Evolutionary conservation across 805 yeast genomes (phyloP).

Genomic region (Komagataella phaffii): DNA sequence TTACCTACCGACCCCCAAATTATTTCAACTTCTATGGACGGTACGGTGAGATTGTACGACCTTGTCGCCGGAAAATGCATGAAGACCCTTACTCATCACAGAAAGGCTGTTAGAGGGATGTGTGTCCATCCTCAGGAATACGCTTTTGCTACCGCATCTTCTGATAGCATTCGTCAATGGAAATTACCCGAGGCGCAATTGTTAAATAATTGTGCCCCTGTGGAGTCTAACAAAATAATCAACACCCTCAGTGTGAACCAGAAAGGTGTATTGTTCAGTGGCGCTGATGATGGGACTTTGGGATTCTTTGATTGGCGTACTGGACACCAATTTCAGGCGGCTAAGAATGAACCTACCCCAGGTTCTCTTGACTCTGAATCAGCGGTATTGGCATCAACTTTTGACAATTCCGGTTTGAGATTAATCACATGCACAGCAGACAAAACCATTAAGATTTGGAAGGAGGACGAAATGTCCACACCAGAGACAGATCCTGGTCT

Average conservation of each 20-base stretch:
- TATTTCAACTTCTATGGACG: slow-evolving; percentile 71
- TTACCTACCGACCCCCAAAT: slow-evolving; percentile 77
- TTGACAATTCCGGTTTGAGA: slow-evolving; percentile 71
- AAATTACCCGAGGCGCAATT: slow-evolving; percentile 64
- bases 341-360: slow-evolving; percentile 41
- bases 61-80: slow-evolving; percentile 62
- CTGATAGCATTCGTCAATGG: slow-evolving; percentile 80
- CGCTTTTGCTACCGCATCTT: slow-evolving; percentile 70
- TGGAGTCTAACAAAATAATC: slow-evolving; percentile 26
- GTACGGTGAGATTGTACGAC: slow-evolving; percentile 86
- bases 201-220: slow-evolving; percentile 38
- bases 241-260: slow-evolving; percentile 55
- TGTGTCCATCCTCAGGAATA: slow-evolving; percentile 53
- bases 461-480: slow-evolving; percentile 25
- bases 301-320: slow-evolving; percentile 66
- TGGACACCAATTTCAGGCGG: slow-evolving; percentile 49
- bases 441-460: slow-evolving; percentile 73
- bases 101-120: slow-evolving; percentile 67
- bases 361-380: slow-evolving; percentile 59
- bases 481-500: slow-evolving; percentile 3
- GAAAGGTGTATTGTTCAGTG: slow-evolving; percentile 56
- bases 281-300: slow-evolving; percentile 73
- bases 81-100: slow-evolving; percentile 72
- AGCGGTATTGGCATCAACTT: slow-evolving; percentile 57
- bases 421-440: slow-evolving; percentile 86